These are phyloP conservation scores for Aspergillus floridensis DNA, from an alignment of 2,329 filamentous ascomycete genomes.

Conservation along the genomic window DNA sequence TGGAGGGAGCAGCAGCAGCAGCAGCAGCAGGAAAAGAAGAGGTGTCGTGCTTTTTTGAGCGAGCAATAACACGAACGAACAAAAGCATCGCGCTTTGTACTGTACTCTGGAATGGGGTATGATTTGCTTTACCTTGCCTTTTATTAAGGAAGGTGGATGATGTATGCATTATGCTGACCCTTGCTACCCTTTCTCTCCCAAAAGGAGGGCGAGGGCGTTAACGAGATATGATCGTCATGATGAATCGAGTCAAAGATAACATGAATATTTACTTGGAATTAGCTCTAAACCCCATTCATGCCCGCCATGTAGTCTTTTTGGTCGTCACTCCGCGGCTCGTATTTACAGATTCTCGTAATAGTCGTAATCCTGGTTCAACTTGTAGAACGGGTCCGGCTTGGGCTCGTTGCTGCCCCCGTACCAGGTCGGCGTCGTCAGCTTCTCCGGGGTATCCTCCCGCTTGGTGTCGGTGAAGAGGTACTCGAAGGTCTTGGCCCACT, in stretches of 20 bases:
- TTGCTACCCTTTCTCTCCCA: no score
- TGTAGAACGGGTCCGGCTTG: constrained; percentile 33
- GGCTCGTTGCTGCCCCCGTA: constrained; percentile 31
- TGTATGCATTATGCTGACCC: no score
- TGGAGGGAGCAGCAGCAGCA: no score
- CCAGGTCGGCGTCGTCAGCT: constrained; percentile 36
- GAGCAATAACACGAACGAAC: no score
- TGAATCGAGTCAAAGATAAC: not conserved
- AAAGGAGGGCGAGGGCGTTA: not conserved
- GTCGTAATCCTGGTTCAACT: constrained; percentile 33
- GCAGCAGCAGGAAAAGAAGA: no score
- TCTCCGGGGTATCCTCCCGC: constrained; percentile 28
- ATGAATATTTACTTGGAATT: not conserved
- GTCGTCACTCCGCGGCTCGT: not conserved
- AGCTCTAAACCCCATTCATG: not conserved
- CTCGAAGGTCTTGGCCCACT: constrained; percentile 45
- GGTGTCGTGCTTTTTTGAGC: no score
- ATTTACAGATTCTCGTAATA: constrained; percentile 20
- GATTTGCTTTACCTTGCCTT: no score
- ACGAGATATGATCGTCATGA: not conserved
- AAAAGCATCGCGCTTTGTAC: no score
- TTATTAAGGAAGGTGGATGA: no score
- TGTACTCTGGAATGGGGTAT: no score
- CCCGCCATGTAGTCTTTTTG: not conserved
- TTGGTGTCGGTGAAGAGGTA: constrained; percentile 28